Base-by-base conservation (phyloP, 305 asterid genomes). In the Lippia alba region DNA sequence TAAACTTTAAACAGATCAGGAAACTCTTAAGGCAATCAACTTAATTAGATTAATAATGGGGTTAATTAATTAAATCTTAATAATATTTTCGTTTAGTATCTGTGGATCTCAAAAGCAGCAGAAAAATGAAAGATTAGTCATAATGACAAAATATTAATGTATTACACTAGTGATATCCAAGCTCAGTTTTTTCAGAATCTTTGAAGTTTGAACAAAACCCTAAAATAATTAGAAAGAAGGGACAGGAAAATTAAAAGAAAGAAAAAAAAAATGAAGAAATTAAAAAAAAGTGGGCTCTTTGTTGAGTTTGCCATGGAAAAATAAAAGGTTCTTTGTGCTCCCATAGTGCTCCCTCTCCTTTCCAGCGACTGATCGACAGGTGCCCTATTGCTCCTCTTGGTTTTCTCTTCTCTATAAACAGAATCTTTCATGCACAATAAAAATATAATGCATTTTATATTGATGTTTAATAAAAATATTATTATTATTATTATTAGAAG, bases 121-220 rank as follows among this genome's bases (percentile, higher is more conserved):
- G 11, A 41, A n/a, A 5, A 7, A 61, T 10, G 3, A 14, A 0
- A 15, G 4, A n/a, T 7, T 1, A 19, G 59, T 12, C 30, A 49
- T 24, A 41, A 45, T 64, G 66, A 11, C 2, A 24, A 1, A 24
- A 24, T 44, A 6, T 19, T 3, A 41, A 4, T 41, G 49, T 8
- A 2, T 10, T 2, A 5, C 56, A 6, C 69, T 3, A 53, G 49
- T 63, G 53, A 69, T 56, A 56, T 66, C 60, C 0, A 33, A 54
- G 82, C 58, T 36, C 41, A 36, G 41, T 2, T 36, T 77, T 70
- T 58, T 55, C 56, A 74, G 82, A 78, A 80, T 82, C 89, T 86
- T 62, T 76, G 78, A 69, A 72, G 18, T 86, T 62, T 76, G 78
- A 69, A 72, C 30, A 65, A 77, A 86, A 80, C 82, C 89, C 85